Percentiles rank a stretch among this genome's conserved stretches.
Conservation (phyloP, 306 rosid genomes). For the Betula pendula region DNA sequence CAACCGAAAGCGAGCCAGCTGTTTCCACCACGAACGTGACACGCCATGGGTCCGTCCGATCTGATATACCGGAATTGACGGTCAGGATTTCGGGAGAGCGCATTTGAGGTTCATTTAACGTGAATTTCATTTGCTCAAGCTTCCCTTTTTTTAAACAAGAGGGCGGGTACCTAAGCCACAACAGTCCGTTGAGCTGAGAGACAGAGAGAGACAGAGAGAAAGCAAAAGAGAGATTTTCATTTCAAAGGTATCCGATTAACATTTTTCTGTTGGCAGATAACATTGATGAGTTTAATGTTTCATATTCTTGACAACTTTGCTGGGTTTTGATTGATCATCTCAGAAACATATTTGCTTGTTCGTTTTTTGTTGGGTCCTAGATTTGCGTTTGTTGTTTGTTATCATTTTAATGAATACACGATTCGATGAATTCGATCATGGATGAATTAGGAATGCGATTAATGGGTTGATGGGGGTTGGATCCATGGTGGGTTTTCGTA, state of each 20-base stretch:
- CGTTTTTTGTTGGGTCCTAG: not conserved
- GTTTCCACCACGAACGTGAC: slow-evolving; percentile 57
- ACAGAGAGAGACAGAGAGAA: not conserved
- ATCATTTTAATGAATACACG: not conserved
- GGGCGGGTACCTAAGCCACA: slow-evolving; percentile 48
- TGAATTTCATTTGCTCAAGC: slow-evolving; percentile 53
- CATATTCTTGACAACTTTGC: not conserved
- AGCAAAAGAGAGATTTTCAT: not conserved
- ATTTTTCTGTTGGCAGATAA: not conserved
- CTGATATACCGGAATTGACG: slow-evolving; percentile 43
- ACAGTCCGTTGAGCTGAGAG: slow-evolving; percentile 25
- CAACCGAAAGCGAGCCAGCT: slow-evolving; percentile 70
- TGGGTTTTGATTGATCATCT: slow-evolving; percentile 25
- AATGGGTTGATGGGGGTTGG: not conserved
- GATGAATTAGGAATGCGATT: not conserved
- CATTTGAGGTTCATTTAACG: slow-evolving; percentile 59
- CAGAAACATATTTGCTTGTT: not conserved
- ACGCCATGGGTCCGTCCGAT: slow-evolving; percentile 46
- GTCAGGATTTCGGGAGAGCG: slow-evolving; percentile 38
- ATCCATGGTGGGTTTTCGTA: not conserved
- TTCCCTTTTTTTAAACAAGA: slow-evolving; percentile 52
- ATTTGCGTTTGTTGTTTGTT: slow-evolving; percentile 1
- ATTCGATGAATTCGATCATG: not conserved
- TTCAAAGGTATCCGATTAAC: slow-evolving; percentile 35
- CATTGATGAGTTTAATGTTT: not conserved